These are phyloP conservation scores for Lodderomyces jiufengensis DNA, from an alignment of 1,139 yeast species.

Conservation along the genomic window DNA sequence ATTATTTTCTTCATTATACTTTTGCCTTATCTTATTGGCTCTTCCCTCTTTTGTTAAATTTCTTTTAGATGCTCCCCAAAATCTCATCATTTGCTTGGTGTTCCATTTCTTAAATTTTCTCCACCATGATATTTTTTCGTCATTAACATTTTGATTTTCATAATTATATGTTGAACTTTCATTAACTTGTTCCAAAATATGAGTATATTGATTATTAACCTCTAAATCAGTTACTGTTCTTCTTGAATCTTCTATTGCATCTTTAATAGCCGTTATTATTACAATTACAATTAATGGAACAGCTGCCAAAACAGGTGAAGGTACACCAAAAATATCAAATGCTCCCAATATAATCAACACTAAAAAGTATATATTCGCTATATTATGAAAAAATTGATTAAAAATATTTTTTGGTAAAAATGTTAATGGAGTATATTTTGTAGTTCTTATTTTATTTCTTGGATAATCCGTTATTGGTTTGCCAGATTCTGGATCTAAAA, in stretches of 20 bases:
- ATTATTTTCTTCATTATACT: conserved; percentile 10
- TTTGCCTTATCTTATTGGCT: conserved; percentile 28
- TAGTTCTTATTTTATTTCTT: conserved; percentile 56
- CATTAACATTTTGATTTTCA: conserved; percentile 41
- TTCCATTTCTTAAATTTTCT: conserved; percentile 55
- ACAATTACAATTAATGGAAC: conserved; percentile 61
- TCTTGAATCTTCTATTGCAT: conserved; percentile 56
- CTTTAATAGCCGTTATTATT: conserved; percentile 51
- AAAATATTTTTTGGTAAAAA: conserved; percentile 52
- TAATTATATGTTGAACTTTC: conserved; percentile 11
- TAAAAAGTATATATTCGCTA: conserved; percentile 56
- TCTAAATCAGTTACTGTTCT: conserved; percentile 52
- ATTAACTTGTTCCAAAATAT: conserved; percentile 29
- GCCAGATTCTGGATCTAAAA: conserved; percentile 46
- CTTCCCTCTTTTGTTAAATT: conserved; percentile 39
- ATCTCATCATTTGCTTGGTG: conserved; percentile 27
- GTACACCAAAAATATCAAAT: conserved; percentile 55
- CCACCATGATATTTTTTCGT: conserved; percentile 54
- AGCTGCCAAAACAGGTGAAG: conserved; percentile 51
- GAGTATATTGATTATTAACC: conserved; percentile 49
- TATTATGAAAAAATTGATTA: conserved; percentile 47
- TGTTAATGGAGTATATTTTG: conserved; percentile 55
- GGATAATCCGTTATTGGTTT: conserved; percentile 35
- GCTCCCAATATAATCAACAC: conserved; percentile 50
- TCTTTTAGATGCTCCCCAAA: conserved; percentile 27